Base-by-base conservation (phyloP, 2,329 filamentous ascomycete genomes). In the Trichophyton schoenleinii region DNA sequence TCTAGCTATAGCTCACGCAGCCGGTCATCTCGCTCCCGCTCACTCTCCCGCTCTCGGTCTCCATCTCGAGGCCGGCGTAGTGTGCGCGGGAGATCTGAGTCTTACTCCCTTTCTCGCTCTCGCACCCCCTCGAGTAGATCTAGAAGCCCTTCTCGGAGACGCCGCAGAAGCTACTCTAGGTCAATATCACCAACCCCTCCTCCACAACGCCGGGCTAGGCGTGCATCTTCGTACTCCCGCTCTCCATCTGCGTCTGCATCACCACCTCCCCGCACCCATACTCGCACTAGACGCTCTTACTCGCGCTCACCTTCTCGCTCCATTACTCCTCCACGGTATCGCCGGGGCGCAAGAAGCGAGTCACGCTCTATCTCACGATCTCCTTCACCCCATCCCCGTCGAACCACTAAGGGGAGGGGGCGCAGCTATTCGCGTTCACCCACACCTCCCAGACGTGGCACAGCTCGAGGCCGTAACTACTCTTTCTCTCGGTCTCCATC, bases 1-100 rank as follows among this genome's bases (percentile, higher is more conserved):
- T 90, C 87, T 7, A 90, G 87, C 74, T 92, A 91, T 70, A 90
- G 86, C 0, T 90, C 87, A 20, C 88, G 89, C 70, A 73, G 72
- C 22, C 69, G 66, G 42, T 74, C 70, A 60, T 70, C 69, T 53
- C 72, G 72, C 38, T 74, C 72, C 18, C 74, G 71, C 13, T 78
- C 79, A 0, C 72, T 72, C 48, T 77, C 78, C 11, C 73, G 74
- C 31, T 79, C 77, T 2, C 70, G 70, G 11, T 80, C 78, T 53
- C 72, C 73, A 48, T 77, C 78, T 1, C 70, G 72, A 31, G 65
- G 64, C 9, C 65, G 65, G n/a, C 63, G 62, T 25, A 61, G 61
- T 13, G 60, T 60, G 53, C 63, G 66, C 18, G 62, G 63, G 22
- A 66, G 66, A 41, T 59, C 52, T 15, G 57, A 60, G 38, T 61